A percentile compares a stretch with the other conserved stretches of the same genome.
phyloP scores from a whole-genome alignment of 2,329 filamentous ascomycete genomes.

The Trichoderma brevicompactum region DNA sequence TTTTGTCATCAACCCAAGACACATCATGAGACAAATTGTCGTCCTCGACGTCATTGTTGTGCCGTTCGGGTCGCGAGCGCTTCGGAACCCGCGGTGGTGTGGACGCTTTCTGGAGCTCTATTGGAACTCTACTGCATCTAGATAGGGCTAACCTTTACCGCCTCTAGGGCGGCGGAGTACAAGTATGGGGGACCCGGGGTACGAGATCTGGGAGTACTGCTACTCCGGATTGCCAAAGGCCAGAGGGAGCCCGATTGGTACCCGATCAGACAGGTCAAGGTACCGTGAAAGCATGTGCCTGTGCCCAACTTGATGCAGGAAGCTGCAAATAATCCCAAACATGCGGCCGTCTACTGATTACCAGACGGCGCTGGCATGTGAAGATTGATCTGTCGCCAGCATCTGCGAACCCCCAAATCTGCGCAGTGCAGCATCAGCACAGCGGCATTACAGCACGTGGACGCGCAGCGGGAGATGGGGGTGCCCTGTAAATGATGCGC shows the following conservation, averaged over 20 bases:
- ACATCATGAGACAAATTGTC: conserved; percentile 12
- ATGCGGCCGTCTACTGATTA: not conserved
- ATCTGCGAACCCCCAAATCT: conserved; percentile 18
- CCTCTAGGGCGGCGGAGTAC: conserved; percentile 9
- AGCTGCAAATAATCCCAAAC: conserved; percentile 7
- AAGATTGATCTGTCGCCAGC: conserved; percentile 20
- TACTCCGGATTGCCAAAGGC: not conserved
- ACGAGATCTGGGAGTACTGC: conserved; percentile 14
- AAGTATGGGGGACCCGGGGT: conserved; percentile 8
- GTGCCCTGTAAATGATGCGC: conserved; percentile 1
- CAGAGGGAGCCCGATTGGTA: conserved; percentile 2
- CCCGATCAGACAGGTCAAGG: not conserved
- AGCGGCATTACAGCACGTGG: conserved; percentile 21
- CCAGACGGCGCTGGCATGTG: conserved; percentile 15
- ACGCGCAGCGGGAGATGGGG: conserved; percentile 15
- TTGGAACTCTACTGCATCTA: conserved; percentile 14
- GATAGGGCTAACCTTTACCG: conserved; percentile 14
- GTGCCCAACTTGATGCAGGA: conserved; percentile 4
- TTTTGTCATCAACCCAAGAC: not conserved
- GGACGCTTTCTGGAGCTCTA: conserved; percentile 6
- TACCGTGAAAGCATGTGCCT: not conserved
- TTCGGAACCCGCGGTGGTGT: conserved; percentile 18
- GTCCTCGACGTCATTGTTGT: conserved; percentile 4
- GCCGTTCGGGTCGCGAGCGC: not conserved
- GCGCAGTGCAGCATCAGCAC: not conserved